Evolutionary conservation across 768 basidiomycete species (phyloP).

Genomic region (Candolleomyces aberdarensis): DNA sequence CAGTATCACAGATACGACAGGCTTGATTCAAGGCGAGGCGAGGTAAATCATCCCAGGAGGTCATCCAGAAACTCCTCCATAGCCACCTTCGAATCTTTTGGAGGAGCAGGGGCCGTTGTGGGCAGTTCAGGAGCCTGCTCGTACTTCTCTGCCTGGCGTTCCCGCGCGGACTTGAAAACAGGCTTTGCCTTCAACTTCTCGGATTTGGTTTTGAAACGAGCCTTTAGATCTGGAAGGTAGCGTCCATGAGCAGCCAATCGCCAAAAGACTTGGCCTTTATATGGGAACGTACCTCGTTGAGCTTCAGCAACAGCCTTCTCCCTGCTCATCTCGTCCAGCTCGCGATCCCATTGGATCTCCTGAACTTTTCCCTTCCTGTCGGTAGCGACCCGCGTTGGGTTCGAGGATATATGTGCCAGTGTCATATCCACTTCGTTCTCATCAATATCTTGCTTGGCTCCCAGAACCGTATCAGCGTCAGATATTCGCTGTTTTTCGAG

Average conservation of each 20-base stretch:
- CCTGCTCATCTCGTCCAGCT: slow-evolving; percentile 59
- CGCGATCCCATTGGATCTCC: slow-evolving; percentile 64
- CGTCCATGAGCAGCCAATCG: background rate
- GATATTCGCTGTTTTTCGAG: slow-evolving; percentile 59
- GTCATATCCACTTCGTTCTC: slow-evolving; percentile 61
- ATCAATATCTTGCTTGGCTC: slow-evolving; percentile 33
- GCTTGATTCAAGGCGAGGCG: background rate
- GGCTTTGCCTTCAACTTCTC: slow-evolving; percentile 39
- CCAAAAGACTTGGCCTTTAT: background rate
- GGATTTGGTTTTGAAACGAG: slow-evolving; percentile 54
- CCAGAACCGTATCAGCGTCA: slow-evolving; percentile 27
- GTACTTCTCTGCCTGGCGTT: slow-evolving; percentile 29
- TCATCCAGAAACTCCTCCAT: slow-evolving; percentile 78
- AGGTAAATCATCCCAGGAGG: slow-evolving; percentile 34
- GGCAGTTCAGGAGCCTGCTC: slow-evolving; percentile 56
- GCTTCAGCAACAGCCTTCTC: slow-evolving; percentile 78
- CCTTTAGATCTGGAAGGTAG: slow-evolving; percentile 47
- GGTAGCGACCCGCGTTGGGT: slow-evolving; percentile 14
- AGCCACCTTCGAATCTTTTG: slow-evolving; percentile 45
- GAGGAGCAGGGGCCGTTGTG: slow-evolving; percentile 17
- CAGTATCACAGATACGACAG: background rate
- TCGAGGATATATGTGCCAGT: slow-evolving; percentile 49
- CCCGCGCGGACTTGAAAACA: slow-evolving; percentile 18
- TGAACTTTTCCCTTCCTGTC: slow-evolving; percentile 63
- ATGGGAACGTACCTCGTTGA: slow-evolving; percentile 52